A percentile compares a stretch with the other conserved stretches of the same genome.
Conservation (phyloP, 2,329 filamentous ascomycete genomes). For the Dothistroma septosporum region DNA sequence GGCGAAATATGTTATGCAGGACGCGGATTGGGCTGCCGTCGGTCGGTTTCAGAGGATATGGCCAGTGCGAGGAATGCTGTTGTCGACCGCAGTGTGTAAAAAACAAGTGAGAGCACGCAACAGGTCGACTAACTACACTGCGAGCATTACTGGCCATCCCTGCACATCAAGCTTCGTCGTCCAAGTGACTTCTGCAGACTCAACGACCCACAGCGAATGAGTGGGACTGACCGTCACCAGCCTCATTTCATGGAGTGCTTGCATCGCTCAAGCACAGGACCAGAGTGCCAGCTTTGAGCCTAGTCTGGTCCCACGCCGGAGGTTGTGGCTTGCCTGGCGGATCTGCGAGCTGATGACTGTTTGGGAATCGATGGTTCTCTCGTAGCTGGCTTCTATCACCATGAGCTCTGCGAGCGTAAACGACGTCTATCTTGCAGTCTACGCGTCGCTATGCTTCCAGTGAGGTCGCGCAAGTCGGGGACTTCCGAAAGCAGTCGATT, state of each 20-base stretch:
- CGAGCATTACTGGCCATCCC: conserved; percentile 16
- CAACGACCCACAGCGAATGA: conserved; percentile 22
- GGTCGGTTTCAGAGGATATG: conserved; percentile 23
- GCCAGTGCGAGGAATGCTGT: conserved; percentile 29
- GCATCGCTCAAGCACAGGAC: conserved; percentile 11
- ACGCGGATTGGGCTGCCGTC: conserved; percentile 15
- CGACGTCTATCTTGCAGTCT: conserved; percentile 20
- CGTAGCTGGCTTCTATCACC: conserved; percentile 23
- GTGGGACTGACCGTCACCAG: conserved; percentile 20
- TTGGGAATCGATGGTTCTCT: conserved; percentile 29
- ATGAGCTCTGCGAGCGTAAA: conserved; percentile 21
- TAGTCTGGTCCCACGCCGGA: conserved; percentile 30
- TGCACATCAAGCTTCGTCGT: conserved; percentile 21
- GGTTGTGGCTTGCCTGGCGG: conserved; percentile 31
- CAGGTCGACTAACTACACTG: conserved; percentile 13
- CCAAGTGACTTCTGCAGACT: conserved; percentile 30
- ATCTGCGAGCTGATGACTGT: conserved; percentile 29
- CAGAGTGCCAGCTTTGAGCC: conserved; percentile 23
- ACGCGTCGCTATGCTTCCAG: conserved; percentile 19
- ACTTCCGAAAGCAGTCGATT: conserved; percentile 34
- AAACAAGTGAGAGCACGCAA: conserved; percentile 18
- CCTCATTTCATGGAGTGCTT: conserved; percentile 17
- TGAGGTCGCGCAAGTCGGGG: conserved; percentile 21
- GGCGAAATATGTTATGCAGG: conserved; percentile 9
- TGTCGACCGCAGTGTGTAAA: conserved; percentile 22